These are phyloP conservation scores for Biscutella laevigata DNA, from an alignment of 441 rosid genomes.

Conservation along the genomic window DNA sequence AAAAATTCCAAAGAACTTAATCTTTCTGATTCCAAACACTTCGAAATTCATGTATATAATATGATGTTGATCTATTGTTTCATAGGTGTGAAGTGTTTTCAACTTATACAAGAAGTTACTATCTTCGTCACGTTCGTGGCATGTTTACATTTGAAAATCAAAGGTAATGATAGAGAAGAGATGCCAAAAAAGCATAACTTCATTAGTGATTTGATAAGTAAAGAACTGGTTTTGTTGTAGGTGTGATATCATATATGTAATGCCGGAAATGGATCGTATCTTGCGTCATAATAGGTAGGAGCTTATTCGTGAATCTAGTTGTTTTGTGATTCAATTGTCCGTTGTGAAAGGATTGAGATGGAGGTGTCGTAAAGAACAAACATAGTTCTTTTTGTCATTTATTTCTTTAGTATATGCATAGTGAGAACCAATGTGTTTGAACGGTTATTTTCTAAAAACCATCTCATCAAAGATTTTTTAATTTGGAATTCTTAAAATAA, in stretches of 20 bases:
- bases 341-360: slow-evolving; percentile 77
- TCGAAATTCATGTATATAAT: neutral
- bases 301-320: slow-evolving; percentile 70
- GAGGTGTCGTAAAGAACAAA: slow-evolving; percentile 68
- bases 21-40: slow-evolving; percentile 7
- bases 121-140: slow-evolving; percentile 87
- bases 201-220: neutral
- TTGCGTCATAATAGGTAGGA: slow-evolving; percentile 75
- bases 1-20: slow-evolving; percentile 10
- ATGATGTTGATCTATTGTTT: slow-evolving; percentile 13
- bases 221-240: slow-evolving; percentile 35
- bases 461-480: no score
- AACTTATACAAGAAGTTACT: slow-evolving; percentile 91
- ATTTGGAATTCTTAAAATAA: no score
- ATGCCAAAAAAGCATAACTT: neutral
- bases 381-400: slow-evolving; percentile 33
- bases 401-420: slow-evolving; percentile 19
- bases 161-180: slow-evolving; percentile 37
- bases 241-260: slow-evolving; percentile 79
- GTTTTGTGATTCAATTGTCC: slow-evolving; percentile 56
- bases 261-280: slow-evolving; percentile 88
- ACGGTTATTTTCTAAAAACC: no score
- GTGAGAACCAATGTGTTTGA: no score
- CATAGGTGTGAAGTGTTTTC: slow-evolving; percentile 96
- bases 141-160: slow-evolving; percentile 82